Percentiles rank a stretch among this genome's conserved stretches.
These are phyloP conservation scores for Rhodotorula sp. DNA, from an alignment of 1,284 basidiomycete species.

Conservation along the genomic window DNA sequence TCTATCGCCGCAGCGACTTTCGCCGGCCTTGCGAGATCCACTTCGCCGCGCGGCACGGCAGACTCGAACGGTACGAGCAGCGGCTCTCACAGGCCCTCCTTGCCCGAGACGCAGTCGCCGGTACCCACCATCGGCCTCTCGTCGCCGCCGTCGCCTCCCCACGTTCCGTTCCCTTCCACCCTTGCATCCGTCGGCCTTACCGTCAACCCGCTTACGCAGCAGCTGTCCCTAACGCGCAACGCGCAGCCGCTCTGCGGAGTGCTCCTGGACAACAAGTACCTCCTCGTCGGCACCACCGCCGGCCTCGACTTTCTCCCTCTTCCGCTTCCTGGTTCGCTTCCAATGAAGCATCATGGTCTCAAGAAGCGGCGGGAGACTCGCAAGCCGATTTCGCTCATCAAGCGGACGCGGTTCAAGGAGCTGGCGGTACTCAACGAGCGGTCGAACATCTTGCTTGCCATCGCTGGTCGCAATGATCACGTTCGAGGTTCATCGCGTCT, in stretches of 20 bases:
- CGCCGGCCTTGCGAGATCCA: slow-evolving; percentile 8
- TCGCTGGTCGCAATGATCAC: slow-evolving; percentile 46
- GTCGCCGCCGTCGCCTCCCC: slow-evolving; percentile 1
- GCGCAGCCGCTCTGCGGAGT: slow-evolving; percentile 46
- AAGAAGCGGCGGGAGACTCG: slow-evolving; percentile 33
- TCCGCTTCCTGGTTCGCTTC: slow-evolving; percentile 26
- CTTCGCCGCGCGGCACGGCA: background rate
- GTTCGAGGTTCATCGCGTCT: slow-evolving; percentile 25
- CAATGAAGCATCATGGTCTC: slow-evolving; percentile 19
- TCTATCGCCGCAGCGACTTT: slow-evolving; percentile 17
- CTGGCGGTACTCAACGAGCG: slow-evolving; percentile 43
- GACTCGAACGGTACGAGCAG: background rate
- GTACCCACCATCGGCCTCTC: slow-evolving; percentile 12
- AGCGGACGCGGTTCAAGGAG: slow-evolving; percentile 45
- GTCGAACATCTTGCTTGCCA: slow-evolving; percentile 45
- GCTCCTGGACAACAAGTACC: slow-evolving; percentile 43
- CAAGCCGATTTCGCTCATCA: slow-evolving; percentile 45
- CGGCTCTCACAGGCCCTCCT: background rate
- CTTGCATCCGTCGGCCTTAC: slow-evolving; percentile 27
- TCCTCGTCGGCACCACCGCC: slow-evolving; percentile 44
- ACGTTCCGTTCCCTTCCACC: background rate
- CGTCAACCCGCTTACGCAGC: slow-evolving; percentile 39
- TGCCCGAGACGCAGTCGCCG: background rate
- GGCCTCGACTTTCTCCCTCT: slow-evolving; percentile 46
- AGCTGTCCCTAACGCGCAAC: slow-evolving; percentile 32